Base-by-base conservation (phyloP, 2,329 filamentous ascomycete species). In the Penicillium rolfsii region DNA sequence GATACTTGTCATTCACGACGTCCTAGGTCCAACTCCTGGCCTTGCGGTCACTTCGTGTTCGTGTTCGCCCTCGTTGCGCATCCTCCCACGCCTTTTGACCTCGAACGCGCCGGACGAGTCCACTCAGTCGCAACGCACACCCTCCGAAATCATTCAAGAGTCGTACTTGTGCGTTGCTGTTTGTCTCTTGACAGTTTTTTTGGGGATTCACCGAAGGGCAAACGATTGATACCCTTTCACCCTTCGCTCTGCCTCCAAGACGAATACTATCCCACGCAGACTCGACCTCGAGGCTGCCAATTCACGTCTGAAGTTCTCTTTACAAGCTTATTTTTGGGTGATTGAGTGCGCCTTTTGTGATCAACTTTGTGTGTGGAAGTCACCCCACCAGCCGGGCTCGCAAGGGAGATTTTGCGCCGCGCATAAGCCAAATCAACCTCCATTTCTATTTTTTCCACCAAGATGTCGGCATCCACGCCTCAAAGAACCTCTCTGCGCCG, bases 401-500 rank as follows among this genome's bases (percentile, higher is more conserved):
- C 57, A 58, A 48, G 49, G 28, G 49, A 58, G 50, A 48, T n/a
- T 30, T 30, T 54, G 33, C 49, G 30, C 50, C 35, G 33, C 41
- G 33, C 57, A 40, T 16, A 36, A 30, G 26, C 24, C 19, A n/a
- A 11, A 38, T 53, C 24, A 53, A 14, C 24, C 22, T 53, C 35
- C 16, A 11, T 7, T n/a, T 46, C 55, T 28, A 56, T 24, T 53
- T 50, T 50, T 26, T 46, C 9, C 7, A 41, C 38, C 64, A 66
- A 58, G 19, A 70, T 70, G 67, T 69, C 67, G 52, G 64, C 52
- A 22, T 61, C 67, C 36, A 69, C 67, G 36, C 67, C 67, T n/a
- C 67, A 66, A 45, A 49, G 67, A 52, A 68, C 66, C 24, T 70
- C 67, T 28, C 60, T 70, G 35, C 67, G 67, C 60, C 67, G 67